phyloP scores from a whole-genome alignment of 805 yeast species.

The Clavispora phyllophila region DNA sequence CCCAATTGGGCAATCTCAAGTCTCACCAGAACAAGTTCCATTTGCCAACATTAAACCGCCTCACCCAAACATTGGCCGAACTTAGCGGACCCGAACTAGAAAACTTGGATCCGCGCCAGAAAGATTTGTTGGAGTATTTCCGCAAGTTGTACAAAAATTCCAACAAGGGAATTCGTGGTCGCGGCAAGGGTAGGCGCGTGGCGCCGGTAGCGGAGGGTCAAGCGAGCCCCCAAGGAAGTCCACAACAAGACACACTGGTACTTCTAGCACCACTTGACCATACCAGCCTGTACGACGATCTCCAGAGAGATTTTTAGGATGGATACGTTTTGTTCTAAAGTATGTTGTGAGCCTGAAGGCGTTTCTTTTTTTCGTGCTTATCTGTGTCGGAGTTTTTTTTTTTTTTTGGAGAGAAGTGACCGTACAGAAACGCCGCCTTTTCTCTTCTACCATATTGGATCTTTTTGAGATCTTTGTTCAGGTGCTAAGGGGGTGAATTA shows the following conservation, averaged over 20 bases:
- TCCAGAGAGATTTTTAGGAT: not conserved
- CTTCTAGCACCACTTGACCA: not conserved
- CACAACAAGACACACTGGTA: constrained; percentile 4
- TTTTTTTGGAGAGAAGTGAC: no score
- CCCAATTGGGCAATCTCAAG: constrained; percentile 89
- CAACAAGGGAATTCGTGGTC: constrained; percentile 86
- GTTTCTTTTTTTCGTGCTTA: no score
- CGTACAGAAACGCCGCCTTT: no score
- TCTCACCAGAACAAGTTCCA: constrained; percentile 93
- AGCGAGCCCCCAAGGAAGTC: constrained; percentile 7
- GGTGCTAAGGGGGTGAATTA: no score
- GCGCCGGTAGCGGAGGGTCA: constrained; percentile 4
- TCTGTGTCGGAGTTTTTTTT: no score
- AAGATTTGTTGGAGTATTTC: constrained; percentile 69
- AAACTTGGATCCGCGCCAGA: constrained; percentile 55
- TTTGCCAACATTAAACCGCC: constrained; percentile 56
- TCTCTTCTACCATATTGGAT: no score
- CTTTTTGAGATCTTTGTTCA: no score
- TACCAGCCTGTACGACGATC: not conserved
- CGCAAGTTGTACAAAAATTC: constrained; percentile 80
- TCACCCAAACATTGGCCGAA: constrained; percentile 66
- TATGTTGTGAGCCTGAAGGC: no score
- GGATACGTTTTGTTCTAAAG: no score
- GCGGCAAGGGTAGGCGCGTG: constrained; percentile 51
- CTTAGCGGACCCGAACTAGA: constrained; percentile 43